phyloP scores from a whole-genome alignment of 306 rosid genomes.

The Lablab purpureus region DNA sequence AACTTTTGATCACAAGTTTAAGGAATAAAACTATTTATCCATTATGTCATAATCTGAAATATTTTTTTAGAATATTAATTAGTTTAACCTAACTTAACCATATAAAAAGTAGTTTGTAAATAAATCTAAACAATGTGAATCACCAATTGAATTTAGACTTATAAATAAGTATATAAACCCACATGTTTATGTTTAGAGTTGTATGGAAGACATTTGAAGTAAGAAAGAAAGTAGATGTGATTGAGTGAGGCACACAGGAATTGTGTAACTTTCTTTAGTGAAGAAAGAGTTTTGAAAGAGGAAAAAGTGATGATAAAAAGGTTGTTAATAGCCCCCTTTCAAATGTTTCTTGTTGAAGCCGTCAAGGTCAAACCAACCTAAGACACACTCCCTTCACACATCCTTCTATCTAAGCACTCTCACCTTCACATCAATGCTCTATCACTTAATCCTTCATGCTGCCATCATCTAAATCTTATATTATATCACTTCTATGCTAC shows the following conservation, averaged over 20 bases:
- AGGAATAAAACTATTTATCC: too few relatives aligned
- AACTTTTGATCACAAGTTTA: too few relatives aligned
- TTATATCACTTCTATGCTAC: neutral
- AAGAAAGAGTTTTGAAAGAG: constrained; percentile 31
- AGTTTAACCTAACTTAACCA: too few relatives aligned
- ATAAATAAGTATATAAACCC: neutral
- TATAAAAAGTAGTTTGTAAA: too few relatives aligned
- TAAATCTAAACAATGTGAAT: too few relatives aligned
- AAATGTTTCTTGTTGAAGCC: constrained; percentile 60
- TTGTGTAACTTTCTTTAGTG: constrained; percentile 41
- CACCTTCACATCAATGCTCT: constrained; percentile 39
- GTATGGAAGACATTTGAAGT: neutral
- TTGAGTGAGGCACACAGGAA: constrained; percentile 4
- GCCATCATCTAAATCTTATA: neutral
- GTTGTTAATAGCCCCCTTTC: constrained; percentile 54
- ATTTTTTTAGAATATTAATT: too few relatives aligned
- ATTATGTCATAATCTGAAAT: too few relatives aligned
- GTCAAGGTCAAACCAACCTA: constrained; percentile 55
- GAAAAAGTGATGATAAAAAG: constrained; percentile 25
- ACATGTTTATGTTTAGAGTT: neutral
- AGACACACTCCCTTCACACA: constrained; percentile 12
- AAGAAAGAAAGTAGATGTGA: neutral
- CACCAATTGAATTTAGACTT: neutral
- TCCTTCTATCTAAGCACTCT: constrained; percentile 26
- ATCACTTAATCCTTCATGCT: constrained; percentile 7